Conservation (phyloP, 192 early-diverging fungal species). For the Coemansia biformis region DNA sequence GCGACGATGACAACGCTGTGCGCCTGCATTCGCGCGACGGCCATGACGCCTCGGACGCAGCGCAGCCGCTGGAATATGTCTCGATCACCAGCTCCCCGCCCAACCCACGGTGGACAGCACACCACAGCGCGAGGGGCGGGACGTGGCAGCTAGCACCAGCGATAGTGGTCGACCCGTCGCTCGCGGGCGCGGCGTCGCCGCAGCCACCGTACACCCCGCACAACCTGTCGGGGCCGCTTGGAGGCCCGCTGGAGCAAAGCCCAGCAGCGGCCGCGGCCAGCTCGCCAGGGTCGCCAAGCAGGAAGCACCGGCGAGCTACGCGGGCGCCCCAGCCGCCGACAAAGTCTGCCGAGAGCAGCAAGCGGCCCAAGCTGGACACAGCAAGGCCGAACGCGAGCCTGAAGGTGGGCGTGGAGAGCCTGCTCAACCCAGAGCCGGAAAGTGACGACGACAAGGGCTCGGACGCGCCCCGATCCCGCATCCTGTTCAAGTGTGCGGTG, state of each 20-base stretch:
- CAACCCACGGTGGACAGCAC: too few species aligned
- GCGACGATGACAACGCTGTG: not conserved
- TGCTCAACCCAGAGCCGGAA: conserved; percentile 10
- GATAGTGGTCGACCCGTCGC: too few species aligned
- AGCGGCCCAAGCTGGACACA: conserved; percentile 2
- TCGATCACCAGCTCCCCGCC: too few species aligned
- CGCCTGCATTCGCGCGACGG: too few species aligned
- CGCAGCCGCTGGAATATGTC: not conserved
- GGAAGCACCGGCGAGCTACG: conserved; percentile 1
- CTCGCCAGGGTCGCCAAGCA: not conserved
- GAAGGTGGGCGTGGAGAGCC: not conserved
- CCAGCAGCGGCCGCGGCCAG: not conserved
- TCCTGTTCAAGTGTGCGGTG: conserved; percentile 46
- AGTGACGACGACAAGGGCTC: not conserved
- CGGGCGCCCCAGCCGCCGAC: not conserved
- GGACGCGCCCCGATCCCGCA: conserved; percentile 8
- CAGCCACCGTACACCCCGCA: too few species aligned
- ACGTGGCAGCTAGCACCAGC: too few species aligned
- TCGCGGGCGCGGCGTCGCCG: too few species aligned
- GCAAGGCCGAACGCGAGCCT: not conserved
- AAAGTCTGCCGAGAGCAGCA: not conserved
- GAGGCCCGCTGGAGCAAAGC: too few species aligned
- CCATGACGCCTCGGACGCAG: too few species aligned
- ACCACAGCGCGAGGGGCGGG: too few species aligned
- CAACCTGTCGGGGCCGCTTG: too few species aligned